These are phyloP conservation scores for Barnettozyma pratensis DNA, from an alignment of 805 yeast species.

Conservation along the genomic window DNA sequence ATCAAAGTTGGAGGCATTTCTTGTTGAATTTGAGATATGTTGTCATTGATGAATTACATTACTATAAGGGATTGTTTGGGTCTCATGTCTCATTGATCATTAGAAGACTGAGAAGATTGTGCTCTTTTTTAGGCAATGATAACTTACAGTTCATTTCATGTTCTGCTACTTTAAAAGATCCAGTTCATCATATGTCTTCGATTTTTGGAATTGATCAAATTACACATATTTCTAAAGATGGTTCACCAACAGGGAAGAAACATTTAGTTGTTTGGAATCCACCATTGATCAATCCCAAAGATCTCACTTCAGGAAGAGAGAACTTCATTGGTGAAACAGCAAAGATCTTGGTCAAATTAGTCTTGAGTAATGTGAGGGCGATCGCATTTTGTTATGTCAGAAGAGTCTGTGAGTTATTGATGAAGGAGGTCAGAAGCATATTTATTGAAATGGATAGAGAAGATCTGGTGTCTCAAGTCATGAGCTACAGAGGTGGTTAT, in stretches of 20 bases:
- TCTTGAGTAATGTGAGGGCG: constrained; percentile 62
- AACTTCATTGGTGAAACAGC: constrained; percentile 76
- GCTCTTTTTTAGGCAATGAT: constrained; percentile 47
- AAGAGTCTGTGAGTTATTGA: constrained; percentile 76
- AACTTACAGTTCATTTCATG: constrained; percentile 72
- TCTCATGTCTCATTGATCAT: constrained; percentile 84
- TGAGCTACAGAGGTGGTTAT: constrained; percentile 96
- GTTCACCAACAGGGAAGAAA: constrained; percentile 82
- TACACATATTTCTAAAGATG: constrained; percentile 66
- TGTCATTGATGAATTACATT: constrained; percentile 82
- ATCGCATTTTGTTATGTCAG: constrained; percentile 90
- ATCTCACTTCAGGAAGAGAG: constrained; percentile 55
- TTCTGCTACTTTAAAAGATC: constrained; percentile 86
- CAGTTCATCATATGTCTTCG: constrained; percentile 62
- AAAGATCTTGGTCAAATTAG: constrained; percentile 58
- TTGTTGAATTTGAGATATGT: constrained; percentile 61
- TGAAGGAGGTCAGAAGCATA: constrained; percentile 71
- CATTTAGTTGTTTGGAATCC: constrained; percentile 82
- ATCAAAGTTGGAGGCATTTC: constrained; percentile 68
- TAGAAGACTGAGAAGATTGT: constrained; percentile 70
- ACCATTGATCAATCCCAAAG: constrained; percentile 57
- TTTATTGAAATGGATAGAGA: constrained; percentile 40
- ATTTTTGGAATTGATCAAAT: constrained; percentile 67
- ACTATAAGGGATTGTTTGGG: constrained; percentile 88
- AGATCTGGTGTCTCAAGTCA: constrained; percentile 55